Evolutionary conservation across 129 eudicot species (phyloP).

Genomic region (Chrysanthemum makinoi): DNA sequence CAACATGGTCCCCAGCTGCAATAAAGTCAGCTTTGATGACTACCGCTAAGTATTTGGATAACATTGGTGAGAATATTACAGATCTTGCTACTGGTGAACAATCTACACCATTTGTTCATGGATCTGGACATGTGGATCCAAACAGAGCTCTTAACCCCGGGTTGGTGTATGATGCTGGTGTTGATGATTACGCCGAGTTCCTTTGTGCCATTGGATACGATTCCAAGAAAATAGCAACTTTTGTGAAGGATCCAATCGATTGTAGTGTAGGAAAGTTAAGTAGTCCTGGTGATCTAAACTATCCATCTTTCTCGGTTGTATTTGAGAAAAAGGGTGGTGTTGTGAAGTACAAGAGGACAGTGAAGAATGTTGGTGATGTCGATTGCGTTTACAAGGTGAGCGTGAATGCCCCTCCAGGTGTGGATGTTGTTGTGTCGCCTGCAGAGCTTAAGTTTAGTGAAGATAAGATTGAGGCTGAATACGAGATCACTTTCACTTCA

Average conservation of each 20-base stretch:
- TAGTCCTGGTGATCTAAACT: constrained; percentile 76
- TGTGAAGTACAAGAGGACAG: constrained; percentile 67
- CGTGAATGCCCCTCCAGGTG: constrained; percentile 62
- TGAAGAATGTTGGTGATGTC: constrained; percentile 63
- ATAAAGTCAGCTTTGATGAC: constrained; percentile 95
- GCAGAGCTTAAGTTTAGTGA: constrained; percentile 58
- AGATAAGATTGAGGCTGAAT: constrained; percentile 41
- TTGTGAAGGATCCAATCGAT: constrained; percentile 59
- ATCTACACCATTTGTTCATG: constrained; percentile 86
- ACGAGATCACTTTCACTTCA: constrained; percentile 59
- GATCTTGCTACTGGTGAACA: constrained; percentile 82
- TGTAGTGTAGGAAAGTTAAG: constrained; percentile 42
- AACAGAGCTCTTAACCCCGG: constrained; percentile 83
- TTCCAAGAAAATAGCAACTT: constrained; percentile 51
- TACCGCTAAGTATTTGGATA: constrained; percentile 68
- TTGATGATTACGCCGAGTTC: constrained; percentile 59
- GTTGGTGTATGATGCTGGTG: constrained; percentile 64
- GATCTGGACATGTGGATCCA: constrained; percentile 96
- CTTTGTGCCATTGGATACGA: constrained; percentile 84
- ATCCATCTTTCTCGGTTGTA: constrained; percentile 81
- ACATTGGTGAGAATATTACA: constrained; percentile 53
- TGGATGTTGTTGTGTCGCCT: constrained; percentile 75
- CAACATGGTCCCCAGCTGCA: constrained; percentile 79
- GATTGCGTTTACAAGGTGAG: constrained; percentile 62
- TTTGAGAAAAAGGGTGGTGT: constrained; percentile 36